Evolutionary conservation across 306 rosid species (phyloP), one percentile per base, ranked within the genome.

Genomic region (Pachyrhizus erosus): DNA sequence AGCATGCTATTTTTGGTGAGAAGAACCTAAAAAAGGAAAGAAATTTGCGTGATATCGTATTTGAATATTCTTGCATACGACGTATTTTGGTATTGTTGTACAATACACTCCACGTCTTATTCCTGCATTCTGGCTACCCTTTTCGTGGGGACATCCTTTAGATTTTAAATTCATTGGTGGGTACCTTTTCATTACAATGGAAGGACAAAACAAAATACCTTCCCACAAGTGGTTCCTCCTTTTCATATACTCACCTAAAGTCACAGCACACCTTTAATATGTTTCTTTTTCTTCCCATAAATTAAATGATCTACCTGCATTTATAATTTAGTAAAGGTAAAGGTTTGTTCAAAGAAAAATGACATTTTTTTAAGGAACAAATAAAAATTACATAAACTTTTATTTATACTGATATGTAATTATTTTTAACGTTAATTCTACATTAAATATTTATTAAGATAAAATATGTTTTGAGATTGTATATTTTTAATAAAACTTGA

Each of bases 41-140:
- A 57, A 21, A 9, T 57, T 57, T 57, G 65, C 33, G 65, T 23
- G 65, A 9, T 23, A 57, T 12, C 5, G 60, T 17, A 29, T 62
- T 11, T 60, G 39, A 62, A 5, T 64, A 31, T 31, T 31, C 4
- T 62, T 45, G 15, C 48, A 26, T 70, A 71, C 61, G 33, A 4
- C 26, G 43, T 71, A 71, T 46, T 71, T 70, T 48, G 76, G 60
- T 71, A 71, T 71, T 48, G n/a, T 71, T 40, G 76, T n/a, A n/a
- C 76, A 46, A 15, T 71, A 71, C 61, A 46, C 45, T 71, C 61
- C 42, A 27, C 8, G 18, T 71, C 4, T 45, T 43, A 70, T 70
- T 42, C 75, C 23, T 23, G 55, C 57, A 21, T 2, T 23, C 7
- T 43, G 10, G 5, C 12, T 5, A 42, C 23, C 52, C 37, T 42